Percentiles rank a stretch among this genome's conserved stretches.
Conservation (phyloP, 495 filamentous ascomycete genomes). For the Daldinia vernicosa region DNA sequence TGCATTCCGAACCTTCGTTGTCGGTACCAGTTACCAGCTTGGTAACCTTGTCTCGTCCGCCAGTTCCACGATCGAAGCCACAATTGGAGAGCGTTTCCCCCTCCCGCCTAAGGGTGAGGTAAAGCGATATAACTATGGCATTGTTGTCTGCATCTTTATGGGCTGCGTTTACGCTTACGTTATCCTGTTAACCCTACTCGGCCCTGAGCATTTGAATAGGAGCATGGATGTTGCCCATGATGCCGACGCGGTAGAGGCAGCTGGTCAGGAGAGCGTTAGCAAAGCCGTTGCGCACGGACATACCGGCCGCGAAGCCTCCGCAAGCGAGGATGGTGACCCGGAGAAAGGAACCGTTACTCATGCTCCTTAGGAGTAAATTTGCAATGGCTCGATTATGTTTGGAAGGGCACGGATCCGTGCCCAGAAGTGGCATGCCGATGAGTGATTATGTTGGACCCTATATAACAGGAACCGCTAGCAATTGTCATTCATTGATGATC, state of each 20-base stretch:
- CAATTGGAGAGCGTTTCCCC: conserved; percentile 82
- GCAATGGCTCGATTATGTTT: neutral
- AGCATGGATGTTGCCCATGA: conserved; percentile 74
- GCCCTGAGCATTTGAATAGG: conserved; percentile 75
- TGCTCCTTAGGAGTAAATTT: conserved; percentile 14
- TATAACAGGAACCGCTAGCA: neutral
- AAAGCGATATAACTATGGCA: conserved; percentile 80
- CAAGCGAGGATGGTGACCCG: conserved; percentile 39
- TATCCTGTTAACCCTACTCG: conserved; percentile 76
- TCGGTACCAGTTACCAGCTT: conserved; percentile 85
- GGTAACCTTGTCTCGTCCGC: conserved; percentile 85
- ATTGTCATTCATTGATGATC: neutral
- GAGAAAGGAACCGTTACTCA: conserved; percentile 41
- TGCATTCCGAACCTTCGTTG: conserved; percentile 82
- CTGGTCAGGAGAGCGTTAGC: conserved; percentile 49
- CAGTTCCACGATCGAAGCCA: conserved; percentile 83
- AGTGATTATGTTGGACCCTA: neutral
- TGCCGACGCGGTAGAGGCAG: conserved; percentile 67
- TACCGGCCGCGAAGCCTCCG: conserved; percentile 18
- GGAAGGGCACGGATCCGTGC: neutral
- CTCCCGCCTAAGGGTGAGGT: conserved; percentile 61
- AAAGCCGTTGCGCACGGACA: conserved; percentile 25
- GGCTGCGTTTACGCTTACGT: conserved; percentile 87
- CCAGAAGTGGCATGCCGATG: neutral
- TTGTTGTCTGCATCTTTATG: conserved; percentile 94